phyloP scores from a whole-genome alignment of 2,329 filamentous ascomycete genomes.

The Fusarium multiceps region DNA sequence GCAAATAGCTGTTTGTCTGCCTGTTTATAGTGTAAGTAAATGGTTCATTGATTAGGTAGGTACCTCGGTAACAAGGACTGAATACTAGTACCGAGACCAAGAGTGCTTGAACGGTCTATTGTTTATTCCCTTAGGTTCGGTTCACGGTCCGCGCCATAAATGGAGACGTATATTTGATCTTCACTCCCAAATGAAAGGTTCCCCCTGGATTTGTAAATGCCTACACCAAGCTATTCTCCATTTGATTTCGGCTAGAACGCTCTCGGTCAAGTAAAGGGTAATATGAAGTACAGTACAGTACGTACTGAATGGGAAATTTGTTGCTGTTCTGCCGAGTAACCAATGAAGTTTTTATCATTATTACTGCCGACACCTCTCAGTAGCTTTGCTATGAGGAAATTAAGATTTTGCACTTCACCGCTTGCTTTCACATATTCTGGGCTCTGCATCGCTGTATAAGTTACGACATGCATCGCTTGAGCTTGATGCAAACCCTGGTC shows the following conservation, averaged over 20 bases:
- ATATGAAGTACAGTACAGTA: neutral
- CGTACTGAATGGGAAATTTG: conserved; percentile 2
- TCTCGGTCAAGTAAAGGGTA: conserved; percentile 12
- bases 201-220: conserved; percentile 26
- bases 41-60: conserved; percentile 2
- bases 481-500: conserved; percentile 34
- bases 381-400: conserved; percentile 25
- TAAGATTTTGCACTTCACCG: conserved; percentile 35
- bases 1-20: neutral
- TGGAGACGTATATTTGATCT: conserved; percentile 22
- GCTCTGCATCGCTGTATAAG: conserved; percentile 20
- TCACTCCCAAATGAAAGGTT: conserved; percentile 21
- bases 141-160: conserved; percentile 30
- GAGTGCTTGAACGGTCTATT: neutral
- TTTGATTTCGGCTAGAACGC: conserved; percentile 7
- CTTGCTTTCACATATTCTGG: conserved; percentile 37
- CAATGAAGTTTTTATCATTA: neutral
- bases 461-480: conserved; percentile 13
- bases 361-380: neutral
- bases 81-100: neutral
- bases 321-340: neutral
- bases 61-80: conserved; percentile 30
- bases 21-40: neutral
- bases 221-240: neutral
- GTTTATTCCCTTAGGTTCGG: conserved; percentile 11